These are phyloP conservation scores for Penicillium corylophilum DNA, from an alignment of 2,329 filamentous ascomycete genomes.

Conservation along the genomic window DNA sequence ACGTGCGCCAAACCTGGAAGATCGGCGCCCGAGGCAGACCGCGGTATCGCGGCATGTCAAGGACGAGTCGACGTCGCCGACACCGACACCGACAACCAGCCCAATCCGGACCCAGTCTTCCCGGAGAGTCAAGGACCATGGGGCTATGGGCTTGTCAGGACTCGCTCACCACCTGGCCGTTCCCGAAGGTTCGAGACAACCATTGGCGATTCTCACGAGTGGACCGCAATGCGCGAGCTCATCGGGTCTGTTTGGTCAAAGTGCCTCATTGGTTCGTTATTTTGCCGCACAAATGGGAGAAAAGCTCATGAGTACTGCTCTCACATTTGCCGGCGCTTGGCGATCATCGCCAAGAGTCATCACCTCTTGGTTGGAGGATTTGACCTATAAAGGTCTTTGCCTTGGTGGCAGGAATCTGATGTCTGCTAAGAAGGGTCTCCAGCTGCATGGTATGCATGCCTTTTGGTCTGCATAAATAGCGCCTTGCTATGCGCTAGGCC, in stretches of 20 bases:
- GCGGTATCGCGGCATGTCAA: neutral
- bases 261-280: neutral
- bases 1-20: neutral
- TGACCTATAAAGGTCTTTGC: conserved; percentile 10
- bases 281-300: conserved; percentile 1
- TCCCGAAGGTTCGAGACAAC: neutral
- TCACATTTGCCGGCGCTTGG: conserved; percentile 6
- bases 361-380: conserved; percentile 1
- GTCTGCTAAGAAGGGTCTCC: conserved; percentile 10
- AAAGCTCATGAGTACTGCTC: conserved; percentile 6
- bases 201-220: neutral
- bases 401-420: conserved; percentile 7
- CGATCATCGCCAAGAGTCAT: conserved; percentile 3
- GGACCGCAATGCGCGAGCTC: neutral
- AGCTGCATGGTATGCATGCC: neutral
- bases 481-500: neutral
- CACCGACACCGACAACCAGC: neutral
- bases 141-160: neutral
- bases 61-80: neutral
- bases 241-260: neutral
- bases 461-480: neutral
- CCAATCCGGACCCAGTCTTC: neutral
- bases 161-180: neutral
- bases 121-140: neutral
- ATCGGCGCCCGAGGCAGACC: conserved; percentile 1